Base-by-base conservation (phyloP, 192 early-diverging fungal species). In the Geranomyces variabilis region DNA sequence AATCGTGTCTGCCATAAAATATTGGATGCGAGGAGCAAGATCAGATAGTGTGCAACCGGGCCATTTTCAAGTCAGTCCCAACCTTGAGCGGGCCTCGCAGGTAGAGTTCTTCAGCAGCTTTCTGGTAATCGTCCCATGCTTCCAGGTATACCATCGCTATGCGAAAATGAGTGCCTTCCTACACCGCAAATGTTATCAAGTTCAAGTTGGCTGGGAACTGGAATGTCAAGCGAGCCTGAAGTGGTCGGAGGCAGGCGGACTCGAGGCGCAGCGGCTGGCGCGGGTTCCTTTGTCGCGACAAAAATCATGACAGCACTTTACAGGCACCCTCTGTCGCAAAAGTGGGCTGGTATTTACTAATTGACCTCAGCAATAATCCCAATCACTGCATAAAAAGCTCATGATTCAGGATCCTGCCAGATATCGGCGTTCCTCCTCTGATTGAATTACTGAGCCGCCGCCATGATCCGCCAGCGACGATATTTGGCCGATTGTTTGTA, bases 1-100 rank as follows among this genome's bases (percentile, higher is more conserved):
- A 89, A 92, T 17, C 91, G 83, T 24, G 89, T 87, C 90, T 93
- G 31, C n/a, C n/a, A n/a, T n/a, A n/a, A n/a, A n/a, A n/a, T n/a
- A n/a, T n/a, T n/a, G n/a, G n/a, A n/a, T n/a, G n/a, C n/a, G n/a
- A n/a, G n/a, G n/a, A n/a, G 36, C 10, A 41, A 41, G 36, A 41
- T 41, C 28, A 63, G 29, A 21, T 43, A 12, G 9, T 49, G 0
- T 17, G 9, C 33, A 26, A 55, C 53, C 3, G 7, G 36, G 36
- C 10, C 36, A 53, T 53, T 67, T 74, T 82, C 5, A 41, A 7
- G 5, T 41, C 10, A 7, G 36, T 41, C 36, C 36, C 3, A 41
- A 91, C 91, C 73, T 68, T 77, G 46, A 83, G 78, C 22, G 91
- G 91, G 6, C 83, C 85, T 26, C 73, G 46, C 19, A 66, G 36